Conservation (phyloP, 2,329 filamentous ascomycete species). For the Teratosphaeria zuluensis region DNA sequence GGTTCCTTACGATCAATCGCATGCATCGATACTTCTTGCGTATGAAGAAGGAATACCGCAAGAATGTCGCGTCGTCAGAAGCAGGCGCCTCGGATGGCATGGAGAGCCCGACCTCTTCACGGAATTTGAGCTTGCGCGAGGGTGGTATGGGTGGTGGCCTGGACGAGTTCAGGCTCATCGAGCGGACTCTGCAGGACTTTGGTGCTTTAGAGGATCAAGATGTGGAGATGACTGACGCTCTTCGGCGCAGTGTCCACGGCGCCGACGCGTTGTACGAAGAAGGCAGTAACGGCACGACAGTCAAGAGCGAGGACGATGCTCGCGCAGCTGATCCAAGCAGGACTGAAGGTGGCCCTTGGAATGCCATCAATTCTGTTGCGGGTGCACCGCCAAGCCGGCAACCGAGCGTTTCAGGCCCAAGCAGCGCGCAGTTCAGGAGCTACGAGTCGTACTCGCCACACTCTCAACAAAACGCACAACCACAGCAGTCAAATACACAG, state of each 20-base stretch:
- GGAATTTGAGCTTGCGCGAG: slow-evolving; percentile 22
- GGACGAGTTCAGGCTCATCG: slow-evolving; percentile 44
- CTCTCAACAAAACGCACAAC: background rate
- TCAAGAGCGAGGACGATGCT: slow-evolving; percentile 25
- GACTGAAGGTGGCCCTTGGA: slow-evolving; percentile 28
- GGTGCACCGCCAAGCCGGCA: slow-evolving; percentile 18
- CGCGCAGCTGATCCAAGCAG: slow-evolving; percentile 10
- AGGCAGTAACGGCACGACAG: slow-evolving; percentile 17
- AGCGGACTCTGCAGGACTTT: slow-evolving; percentile 27
- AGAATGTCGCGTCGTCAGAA: slow-evolving; percentile 22
- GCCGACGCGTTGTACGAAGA: slow-evolving; percentile 21
- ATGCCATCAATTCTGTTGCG: slow-evolving; percentile 28
- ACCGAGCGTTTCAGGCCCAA: slow-evolving; percentile 13
- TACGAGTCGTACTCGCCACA: slow-evolving; percentile 19
- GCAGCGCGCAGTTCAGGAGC: slow-evolving; percentile 18
- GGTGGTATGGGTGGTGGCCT: slow-evolving; percentile 40
- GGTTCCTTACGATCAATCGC: slow-evolving; percentile 44
- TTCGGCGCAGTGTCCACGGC: slow-evolving; percentile 7
- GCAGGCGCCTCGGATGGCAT: slow-evolving; percentile 17
- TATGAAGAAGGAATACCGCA: slow-evolving; percentile 42
- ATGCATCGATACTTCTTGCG: slow-evolving; percentile 45
- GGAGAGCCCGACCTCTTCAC: slow-evolving; percentile 19
- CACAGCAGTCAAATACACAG: slow-evolving; percentile 6
- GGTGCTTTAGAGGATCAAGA: slow-evolving; percentile 28
- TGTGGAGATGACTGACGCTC: slow-evolving; percentile 27